These are phyloP conservation scores for Ogataea trehalophila DNA, from an alignment of 805 yeast genomes.

Conservation along the genomic window DNA sequence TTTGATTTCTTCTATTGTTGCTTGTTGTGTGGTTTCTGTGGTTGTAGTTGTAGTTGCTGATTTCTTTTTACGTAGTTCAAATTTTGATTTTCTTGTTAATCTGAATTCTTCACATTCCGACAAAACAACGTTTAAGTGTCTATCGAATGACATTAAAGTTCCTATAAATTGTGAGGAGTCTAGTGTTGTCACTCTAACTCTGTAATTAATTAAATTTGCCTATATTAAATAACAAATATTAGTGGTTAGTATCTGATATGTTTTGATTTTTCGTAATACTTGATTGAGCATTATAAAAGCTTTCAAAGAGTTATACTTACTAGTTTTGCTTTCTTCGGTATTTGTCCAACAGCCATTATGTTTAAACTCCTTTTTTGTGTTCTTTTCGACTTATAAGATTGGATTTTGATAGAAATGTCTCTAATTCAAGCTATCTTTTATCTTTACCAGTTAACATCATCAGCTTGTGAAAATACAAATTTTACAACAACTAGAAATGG, in stretches of 20 bases:
- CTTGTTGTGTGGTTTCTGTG: conserved; percentile 26
- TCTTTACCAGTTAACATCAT: too few species aligned
- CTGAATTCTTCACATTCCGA: conserved; percentile 83
- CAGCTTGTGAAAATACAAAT: too few species aligned
- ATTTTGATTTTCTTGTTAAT: conserved; percentile 55
- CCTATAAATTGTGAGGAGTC: conserved; percentile 81
- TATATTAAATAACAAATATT: neutral
- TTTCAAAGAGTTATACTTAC: conserved; percentile 21
- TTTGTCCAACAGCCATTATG: conserved; percentile 21
- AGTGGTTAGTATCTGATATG: neutral
- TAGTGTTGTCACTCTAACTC: conserved; percentile 66
- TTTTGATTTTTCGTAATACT: too few species aligned
- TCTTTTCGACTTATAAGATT: neutral
- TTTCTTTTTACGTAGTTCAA: conserved; percentile 27
- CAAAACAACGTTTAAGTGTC: conserved; percentile 80
- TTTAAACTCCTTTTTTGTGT: neutral
- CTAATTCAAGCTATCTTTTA: too few species aligned
- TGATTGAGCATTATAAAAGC: neutral
- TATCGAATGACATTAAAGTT: conserved; percentile 80
- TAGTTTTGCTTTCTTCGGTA: conserved; percentile 42
- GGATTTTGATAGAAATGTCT: too few species aligned
- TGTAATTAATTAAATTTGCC: conserved; percentile 68
- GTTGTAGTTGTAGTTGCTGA: conserved; percentile 4
- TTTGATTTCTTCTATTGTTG: conserved; percentile 55
- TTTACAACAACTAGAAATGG: too few species aligned